Evolutionary conservation across 2,329 filamentous ascomycete genomes (phyloP).

Genomic region (Dendrostoma leiphaemia): DNA sequence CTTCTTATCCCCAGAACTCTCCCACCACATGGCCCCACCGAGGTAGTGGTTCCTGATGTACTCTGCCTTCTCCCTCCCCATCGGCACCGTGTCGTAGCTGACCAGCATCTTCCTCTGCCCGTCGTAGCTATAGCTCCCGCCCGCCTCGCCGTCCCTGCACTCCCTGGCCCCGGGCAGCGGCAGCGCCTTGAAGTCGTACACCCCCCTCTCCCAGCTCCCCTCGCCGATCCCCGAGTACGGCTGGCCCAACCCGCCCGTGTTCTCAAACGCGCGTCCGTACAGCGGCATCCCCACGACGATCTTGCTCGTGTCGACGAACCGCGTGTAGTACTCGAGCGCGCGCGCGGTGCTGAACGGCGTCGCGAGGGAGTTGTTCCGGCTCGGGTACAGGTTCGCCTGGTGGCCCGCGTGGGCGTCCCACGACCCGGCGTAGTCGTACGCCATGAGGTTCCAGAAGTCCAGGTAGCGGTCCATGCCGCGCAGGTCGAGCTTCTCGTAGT

Average conservation of each 20-base stretch:
- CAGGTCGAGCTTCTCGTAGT: slow-evolving; percentile 63
- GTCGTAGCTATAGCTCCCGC: slow-evolving; percentile 79
- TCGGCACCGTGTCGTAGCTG: slow-evolving; percentile 71
- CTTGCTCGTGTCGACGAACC: slow-evolving; percentile 66
- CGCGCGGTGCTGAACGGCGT: slow-evolving; percentile 78
- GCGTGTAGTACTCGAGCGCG: slow-evolving; percentile 71
- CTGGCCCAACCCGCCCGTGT: slow-evolving; percentile 71
- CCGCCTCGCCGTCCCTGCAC: slow-evolving; percentile 57
- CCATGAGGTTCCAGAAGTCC: slow-evolving; percentile 82
- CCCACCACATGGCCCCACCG: slow-evolving; percentile 98
- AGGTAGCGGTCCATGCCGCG: slow-evolving; percentile 62
- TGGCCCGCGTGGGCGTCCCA: slow-evolving; percentile 75
- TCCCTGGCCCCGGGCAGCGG: slow-evolving; percentile 68
- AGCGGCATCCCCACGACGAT: slow-evolving; percentile 89
- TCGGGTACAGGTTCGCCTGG: slow-evolving; percentile 74
- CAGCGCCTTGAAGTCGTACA: slow-evolving; percentile 86
- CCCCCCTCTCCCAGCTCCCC: slow-evolving; percentile 80
- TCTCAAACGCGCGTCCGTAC: slow-evolving; percentile 82
- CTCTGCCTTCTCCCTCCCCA: slow-evolving; percentile 67
- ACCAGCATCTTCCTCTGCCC: slow-evolving; percentile 63
- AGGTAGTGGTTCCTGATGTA: slow-evolving; percentile 67
- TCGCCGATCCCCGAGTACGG: slow-evolving; percentile 70
- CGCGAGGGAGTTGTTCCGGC: slow-evolving; percentile 50
- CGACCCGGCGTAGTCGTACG: slow-evolving; percentile 82
- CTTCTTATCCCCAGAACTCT: slow-evolving; percentile 74